A percentile compares a stretch with the other conserved stretches of the same genome.
phyloP scores from a whole-genome alignment of 768 basidiomycete species.

The Trametes meyenii region DNA sequence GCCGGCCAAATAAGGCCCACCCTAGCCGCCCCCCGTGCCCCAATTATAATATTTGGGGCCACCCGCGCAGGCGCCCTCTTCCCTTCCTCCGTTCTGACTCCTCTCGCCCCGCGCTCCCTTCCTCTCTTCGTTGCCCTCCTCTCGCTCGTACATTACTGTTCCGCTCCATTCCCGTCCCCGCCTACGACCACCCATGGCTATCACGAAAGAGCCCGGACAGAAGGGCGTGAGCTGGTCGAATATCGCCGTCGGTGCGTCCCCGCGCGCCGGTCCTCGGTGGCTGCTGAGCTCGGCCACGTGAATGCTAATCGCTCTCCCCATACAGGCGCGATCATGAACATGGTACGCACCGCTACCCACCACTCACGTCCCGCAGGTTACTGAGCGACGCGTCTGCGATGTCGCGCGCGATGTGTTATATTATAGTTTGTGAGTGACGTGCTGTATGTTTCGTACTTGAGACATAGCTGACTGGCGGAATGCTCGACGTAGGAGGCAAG shows the following conservation, averaged over 20 bases:
- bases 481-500: slow-evolving; percentile 65
- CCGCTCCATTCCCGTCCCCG: slow-evolving; percentile 6
- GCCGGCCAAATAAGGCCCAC: slow-evolving; percentile 24
- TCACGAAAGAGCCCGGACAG: slow-evolving; percentile 85
- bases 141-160: slow-evolving; percentile 5
- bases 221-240: slow-evolving; percentile 94
- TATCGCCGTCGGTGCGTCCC: slow-evolving; percentile 83
- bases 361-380: slow-evolving; percentile 8
- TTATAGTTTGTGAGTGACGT: slow-evolving; percentile 40
- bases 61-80: not conserved
- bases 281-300: slow-evolving; percentile 26
- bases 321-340: slow-evolving; percentile 95
- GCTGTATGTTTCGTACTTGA: not conserved
- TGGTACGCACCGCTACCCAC: slow-evolving; percentile 56
- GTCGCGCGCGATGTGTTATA: not conserved
- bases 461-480: slow-evolving; percentile 31
- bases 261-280: slow-evolving; percentile 20
- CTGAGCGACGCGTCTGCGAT: slow-evolving; percentile 14
- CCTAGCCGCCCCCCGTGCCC: slow-evolving; percentile 22
- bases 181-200: slow-evolving; percentile 58
- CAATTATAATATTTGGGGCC: slow-evolving; percentile 25
- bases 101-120: slow-evolving; percentile 20
- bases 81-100: slow-evolving; percentile 16
- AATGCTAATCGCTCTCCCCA: slow-evolving; percentile 27
- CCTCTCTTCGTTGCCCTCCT: slow-evolving; percentile 1